A percentile compares a stretch with the other conserved stretches of the same genome.
These are phyloP conservation scores for Pythium biforme DNA, from an alignment of 352 stramenopile genomes.

Conservation along the genomic window DNA sequence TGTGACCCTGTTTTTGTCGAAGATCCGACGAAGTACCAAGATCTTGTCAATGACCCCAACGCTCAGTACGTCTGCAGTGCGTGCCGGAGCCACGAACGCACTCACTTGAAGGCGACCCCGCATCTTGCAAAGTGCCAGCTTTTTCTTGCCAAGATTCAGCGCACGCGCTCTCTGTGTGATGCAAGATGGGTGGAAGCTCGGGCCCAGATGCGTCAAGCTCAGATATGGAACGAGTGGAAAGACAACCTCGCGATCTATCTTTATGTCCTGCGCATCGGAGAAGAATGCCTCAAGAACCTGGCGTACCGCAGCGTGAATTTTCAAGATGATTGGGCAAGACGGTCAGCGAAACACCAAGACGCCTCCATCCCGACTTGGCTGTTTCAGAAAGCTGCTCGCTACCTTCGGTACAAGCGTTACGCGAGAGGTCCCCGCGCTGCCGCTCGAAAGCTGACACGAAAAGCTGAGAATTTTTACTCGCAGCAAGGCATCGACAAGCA, in stretches of 20 bases:
- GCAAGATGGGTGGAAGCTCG: slow-evolving; percentile 72
- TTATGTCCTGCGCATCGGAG: slow-evolving; percentile 74
- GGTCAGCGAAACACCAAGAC: slow-evolving; percentile 39
- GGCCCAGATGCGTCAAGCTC: slow-evolving; percentile 43
- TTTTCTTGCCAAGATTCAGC: slow-evolving; percentile 70
- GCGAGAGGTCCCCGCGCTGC: slow-evolving; percentile 63
- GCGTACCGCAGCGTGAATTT: slow-evolving; percentile 82
- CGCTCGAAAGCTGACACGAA: slow-evolving; percentile 51
- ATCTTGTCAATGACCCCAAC: slow-evolving; percentile 59
- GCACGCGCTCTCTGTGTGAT: slow-evolving; percentile 55
- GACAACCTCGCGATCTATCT: slow-evolving; percentile 80
- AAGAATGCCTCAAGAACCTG: slow-evolving; percentile 82
- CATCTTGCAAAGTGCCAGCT: slow-evolving; percentile 66
- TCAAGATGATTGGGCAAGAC: slow-evolving; percentile 58
- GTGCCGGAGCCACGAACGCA: slow-evolving; percentile 62
- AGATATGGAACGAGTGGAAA: slow-evolving; percentile 73
- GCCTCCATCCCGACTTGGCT: slow-evolving; percentile 56
- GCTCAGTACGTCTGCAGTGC: slow-evolving; percentile 71
- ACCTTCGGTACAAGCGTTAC: slow-evolving; percentile 86
- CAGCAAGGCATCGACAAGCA: slow-evolving; percentile 63
- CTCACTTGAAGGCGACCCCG: slow-evolving; percentile 39
- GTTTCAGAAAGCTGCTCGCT: slow-evolving; percentile 74
- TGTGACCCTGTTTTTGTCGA: slow-evolving; percentile 66
- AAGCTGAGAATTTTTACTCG: slow-evolving; percentile 77
- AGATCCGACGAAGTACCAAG: slow-evolving; percentile 62